phyloP scores from a whole-genome alignment of 768 basidiomycete species.

The Myochromella boudieri region DNA sequence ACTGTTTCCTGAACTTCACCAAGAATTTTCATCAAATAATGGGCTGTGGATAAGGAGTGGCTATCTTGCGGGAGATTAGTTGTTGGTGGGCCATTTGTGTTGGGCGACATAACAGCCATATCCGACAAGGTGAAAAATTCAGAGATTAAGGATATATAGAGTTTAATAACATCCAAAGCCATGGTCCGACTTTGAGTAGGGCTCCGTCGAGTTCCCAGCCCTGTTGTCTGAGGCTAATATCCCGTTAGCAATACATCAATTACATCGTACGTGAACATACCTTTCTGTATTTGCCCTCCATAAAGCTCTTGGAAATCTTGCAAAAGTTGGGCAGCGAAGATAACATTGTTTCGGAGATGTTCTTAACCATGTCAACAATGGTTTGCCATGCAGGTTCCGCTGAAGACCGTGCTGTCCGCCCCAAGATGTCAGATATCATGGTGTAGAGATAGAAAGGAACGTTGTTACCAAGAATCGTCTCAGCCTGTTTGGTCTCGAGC shows the following conservation, averaged over 20 bases:
- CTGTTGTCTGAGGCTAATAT: conserved; percentile 27
- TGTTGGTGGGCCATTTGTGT: conserved; percentile 39
- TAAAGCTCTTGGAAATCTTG: conserved; percentile 86
- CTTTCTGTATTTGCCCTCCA: conserved; percentile 92
- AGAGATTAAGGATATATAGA: conserved; percentile 76
- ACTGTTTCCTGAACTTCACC: conserved; percentile 86
- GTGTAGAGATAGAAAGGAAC: not conserved
- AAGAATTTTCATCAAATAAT: conserved; percentile 79
- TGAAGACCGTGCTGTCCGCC: conserved; percentile 58
- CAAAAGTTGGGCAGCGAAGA: conserved; percentile 90
- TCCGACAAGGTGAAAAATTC: conserved; percentile 84
- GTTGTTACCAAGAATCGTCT: conserved; percentile 56
- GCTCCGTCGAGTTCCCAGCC: conserved; percentile 64
- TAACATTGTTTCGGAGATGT: conserved; percentile 81
- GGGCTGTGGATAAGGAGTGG: conserved; percentile 78
- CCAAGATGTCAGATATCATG: conserved; percentile 2
- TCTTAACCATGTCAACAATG: conserved; percentile 77
- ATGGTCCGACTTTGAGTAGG: conserved; percentile 79
- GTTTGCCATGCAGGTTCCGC: conserved; percentile 83
- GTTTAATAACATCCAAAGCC: conserved; percentile 78
- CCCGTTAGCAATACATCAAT: too few species aligned
- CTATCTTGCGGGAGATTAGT: conserved; percentile 69
- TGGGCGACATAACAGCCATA: conserved; percentile 62
- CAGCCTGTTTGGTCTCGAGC: conserved; percentile 63
- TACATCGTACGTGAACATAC: conserved; percentile 48